Percentiles rank a stretch among this genome's conserved stretches.
phyloP scores from a whole-genome alignment of 352 stramenopile genomes.

The Pythium brachiatum region DNA sequence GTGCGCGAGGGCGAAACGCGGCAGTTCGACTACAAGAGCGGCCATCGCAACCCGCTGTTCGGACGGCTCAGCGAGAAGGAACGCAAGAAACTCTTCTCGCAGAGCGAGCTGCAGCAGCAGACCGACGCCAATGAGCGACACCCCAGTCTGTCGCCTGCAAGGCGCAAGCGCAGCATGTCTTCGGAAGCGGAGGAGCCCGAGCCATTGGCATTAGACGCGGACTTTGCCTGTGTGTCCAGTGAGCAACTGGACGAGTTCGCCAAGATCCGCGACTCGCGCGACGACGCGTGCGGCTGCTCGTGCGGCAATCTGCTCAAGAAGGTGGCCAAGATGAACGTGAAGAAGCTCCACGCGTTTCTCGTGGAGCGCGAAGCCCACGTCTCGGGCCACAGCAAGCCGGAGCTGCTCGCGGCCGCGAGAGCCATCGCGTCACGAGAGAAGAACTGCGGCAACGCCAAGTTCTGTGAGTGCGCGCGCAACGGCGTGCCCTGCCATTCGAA shows the following conservation, averaged over 20 bases:
- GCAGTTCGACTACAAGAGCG: constrained; percentile 80
- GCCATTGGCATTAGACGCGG: constrained; percentile 13
- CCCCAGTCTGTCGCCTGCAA: constrained; percentile 11
- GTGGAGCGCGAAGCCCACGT: constrained; percentile 49
- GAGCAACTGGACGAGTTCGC: constrained; percentile 84
- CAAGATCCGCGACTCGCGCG: constrained; percentile 77
- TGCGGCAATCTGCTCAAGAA: constrained; percentile 83
- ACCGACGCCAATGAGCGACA: not conserved
- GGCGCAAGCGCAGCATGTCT: constrained; percentile 17
- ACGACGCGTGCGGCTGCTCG: constrained; percentile 70
- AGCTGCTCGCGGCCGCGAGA: constrained; percentile 69
- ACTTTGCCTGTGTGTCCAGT: constrained; percentile 79
- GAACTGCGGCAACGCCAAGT: constrained; percentile 60
- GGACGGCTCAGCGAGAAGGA: constrained; percentile 62
- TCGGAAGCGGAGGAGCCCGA: constrained; percentile 2
- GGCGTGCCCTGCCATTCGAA: constrained; percentile 75
- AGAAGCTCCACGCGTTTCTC: constrained; percentile 72
- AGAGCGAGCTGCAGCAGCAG: constrained; percentile 31
- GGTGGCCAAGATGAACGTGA: constrained; percentile 82
- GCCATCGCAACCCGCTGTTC: constrained; percentile 77
- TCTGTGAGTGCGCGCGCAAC: constrained; percentile 78
- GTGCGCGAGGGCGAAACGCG: constrained; percentile 69
- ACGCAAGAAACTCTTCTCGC: constrained; percentile 62
- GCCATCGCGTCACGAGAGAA: constrained; percentile 58
- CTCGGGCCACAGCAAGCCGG: constrained; percentile 43